Base-by-base conservation (phyloP, 2,329 filamentous ascomycete genomes). In the Cladophialophora yegresii region DNA sequence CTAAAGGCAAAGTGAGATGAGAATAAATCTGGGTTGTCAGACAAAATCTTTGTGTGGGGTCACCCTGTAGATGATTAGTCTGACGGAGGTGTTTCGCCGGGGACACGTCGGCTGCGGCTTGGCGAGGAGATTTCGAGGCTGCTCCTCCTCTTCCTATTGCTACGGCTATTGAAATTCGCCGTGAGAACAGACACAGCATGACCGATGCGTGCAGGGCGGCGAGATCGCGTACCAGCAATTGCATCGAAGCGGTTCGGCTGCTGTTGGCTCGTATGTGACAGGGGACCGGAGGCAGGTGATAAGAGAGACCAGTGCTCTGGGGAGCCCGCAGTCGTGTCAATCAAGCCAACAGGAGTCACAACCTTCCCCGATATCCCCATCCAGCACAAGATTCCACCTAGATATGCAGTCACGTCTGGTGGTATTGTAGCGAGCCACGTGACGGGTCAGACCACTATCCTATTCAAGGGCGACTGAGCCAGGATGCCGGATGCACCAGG, bases 291-390 rank as follows among this genome's bases (percentile, higher is more conserved):
- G 22, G 47, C 47, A 50, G 47, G 47, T 22, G 22, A 9, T 23
- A 22, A 20, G 12, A 20, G 4, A 50, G 23, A 50, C 20, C 50
- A 20, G 26, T 32, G 12, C 22, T 3, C 6, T 16, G 28, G 13
- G 26, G 50, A 12, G 26, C 10, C 32, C 10, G 7, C 30, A 40
- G 30, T 33, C n/a, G 26, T 47, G 28, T 32, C 58, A 45, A 23
- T 3, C 9, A 45, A 45, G 43, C 58, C n/a, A 45, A 54, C 58
- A 54, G 51, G 40, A 47, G 30, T 26, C 33, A 43, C 32, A 13
- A 47, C 50, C 40, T 59, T 63, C 49, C 61, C 61, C 61, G 61
- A 63, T 63, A 63, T 63, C 58, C 61, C 61, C 61, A 54, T 50
- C 40, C 50, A 47, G 28, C 22, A 28, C 23, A 33, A 32, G 9